phyloP scores from a whole-genome alignment of 176 grass and related monocot species.

The Phoenix dactylifera region DNA sequence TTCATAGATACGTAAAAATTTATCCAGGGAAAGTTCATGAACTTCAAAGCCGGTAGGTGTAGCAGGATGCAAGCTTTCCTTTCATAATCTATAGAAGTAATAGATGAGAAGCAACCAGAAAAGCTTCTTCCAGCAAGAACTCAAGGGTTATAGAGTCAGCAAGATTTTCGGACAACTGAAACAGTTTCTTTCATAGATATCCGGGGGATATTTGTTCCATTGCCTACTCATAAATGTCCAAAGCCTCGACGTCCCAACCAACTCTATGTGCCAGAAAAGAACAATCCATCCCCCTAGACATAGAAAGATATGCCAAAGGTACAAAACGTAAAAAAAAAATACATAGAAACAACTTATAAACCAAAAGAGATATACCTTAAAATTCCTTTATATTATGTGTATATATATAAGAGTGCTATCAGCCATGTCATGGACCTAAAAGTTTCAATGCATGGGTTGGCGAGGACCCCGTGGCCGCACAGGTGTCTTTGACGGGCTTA shows the following conservation, averaged over 20 bases:
- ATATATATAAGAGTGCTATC: conserved; percentile 65
- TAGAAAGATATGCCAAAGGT: conserved; percentile 23
- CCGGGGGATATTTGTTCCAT: conserved; percentile 18
- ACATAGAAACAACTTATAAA: conserved; percentile 28
- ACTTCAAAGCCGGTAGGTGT: no score
- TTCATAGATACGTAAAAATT: no score
- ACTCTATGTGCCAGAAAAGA: conserved; percentile 54
- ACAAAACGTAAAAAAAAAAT: conserved; percentile 15
- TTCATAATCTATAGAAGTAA: no score
- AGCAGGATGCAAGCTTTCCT: no score
- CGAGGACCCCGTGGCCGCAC: conserved; percentile 86
- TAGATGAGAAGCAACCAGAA: no score
- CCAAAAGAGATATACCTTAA: conserved; percentile 47
- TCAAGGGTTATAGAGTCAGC: no score
- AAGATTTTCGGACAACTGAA: conserved; percentile 33
- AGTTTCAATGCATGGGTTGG: conserved; percentile 51
- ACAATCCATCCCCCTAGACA: conserved; percentile 11
- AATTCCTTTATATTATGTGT: conserved; percentile 58
- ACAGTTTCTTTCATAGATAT: conserved; percentile 23
- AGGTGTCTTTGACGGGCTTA: conserved; percentile 97
- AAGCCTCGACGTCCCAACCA: conserved; percentile 26
- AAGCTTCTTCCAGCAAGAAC: no score
- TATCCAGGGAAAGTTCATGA: no score
- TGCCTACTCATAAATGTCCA: no score
- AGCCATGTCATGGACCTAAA: conserved; percentile 64